These are phyloP conservation scores for Ambrosiella beaveri DNA, from an alignment of 2,329 filamentous ascomycete genomes.

Conservation along the genomic window DNA sequence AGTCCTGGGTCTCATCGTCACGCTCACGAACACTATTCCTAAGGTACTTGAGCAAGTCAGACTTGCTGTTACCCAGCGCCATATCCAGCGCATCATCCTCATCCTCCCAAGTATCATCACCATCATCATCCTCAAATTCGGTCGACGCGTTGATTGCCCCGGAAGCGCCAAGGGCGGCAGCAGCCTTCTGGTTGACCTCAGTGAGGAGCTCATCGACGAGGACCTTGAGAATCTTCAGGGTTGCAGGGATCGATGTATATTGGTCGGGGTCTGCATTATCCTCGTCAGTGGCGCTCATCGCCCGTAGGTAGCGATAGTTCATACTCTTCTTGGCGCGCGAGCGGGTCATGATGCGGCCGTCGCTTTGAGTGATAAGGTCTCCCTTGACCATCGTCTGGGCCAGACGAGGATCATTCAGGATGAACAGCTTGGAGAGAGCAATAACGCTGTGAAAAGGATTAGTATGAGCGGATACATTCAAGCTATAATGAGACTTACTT, in stretches of 20 bases:
- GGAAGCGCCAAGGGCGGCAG: slow-evolving; percentile 44
- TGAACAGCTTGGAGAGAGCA: slow-evolving; percentile 79
- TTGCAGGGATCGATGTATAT: slow-evolving; percentile 72
- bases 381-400: slow-evolving; percentile 73
- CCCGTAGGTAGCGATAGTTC: slow-evolving; percentile 17
- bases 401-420: slow-evolving; percentile 66
- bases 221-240: slow-evolving; percentile 91
- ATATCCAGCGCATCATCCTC: slow-evolving; percentile 77
- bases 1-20: slow-evolving; percentile 82
- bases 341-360: slow-evolving; percentile 79
- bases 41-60: slow-evolving; percentile 65
- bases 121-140: slow-evolving; percentile 34
- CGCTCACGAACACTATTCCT: slow-evolving; percentile 47
- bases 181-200: slow-evolving; percentile 48
- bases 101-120: slow-evolving; percentile 58
- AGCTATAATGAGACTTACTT: slow-evolving; percentile 43
- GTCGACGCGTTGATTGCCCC: slow-evolving; percentile 43
- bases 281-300: slow-evolving; percentile 13
- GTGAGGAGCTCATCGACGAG: slow-evolving; percentile 81
- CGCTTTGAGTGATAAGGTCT: slow-evolving; percentile 66
- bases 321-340: slow-evolving; percentile 72
- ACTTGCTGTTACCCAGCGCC: slow-evolving; percentile 47
- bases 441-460: slow-evolving; percentile 46
- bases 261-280: slow-evolving; percentile 55
- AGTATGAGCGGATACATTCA: slow-evolving; percentile 18